Conservation (phyloP, 805 yeast species). For the Metschnikowia baotianmanensis region DNA sequence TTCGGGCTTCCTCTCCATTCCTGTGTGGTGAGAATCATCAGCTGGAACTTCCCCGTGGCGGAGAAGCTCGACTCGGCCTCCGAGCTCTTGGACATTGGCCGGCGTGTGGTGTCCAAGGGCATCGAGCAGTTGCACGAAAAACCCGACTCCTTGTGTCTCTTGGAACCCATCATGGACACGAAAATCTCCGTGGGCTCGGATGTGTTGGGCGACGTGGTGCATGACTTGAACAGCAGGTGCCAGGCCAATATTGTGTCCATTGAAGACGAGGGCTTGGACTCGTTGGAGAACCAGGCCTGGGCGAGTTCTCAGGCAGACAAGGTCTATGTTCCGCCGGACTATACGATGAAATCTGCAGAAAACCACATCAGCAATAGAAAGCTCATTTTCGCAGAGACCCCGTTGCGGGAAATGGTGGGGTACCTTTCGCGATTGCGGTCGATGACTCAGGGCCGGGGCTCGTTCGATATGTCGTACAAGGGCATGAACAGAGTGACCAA, state of each 20-base stretch:
- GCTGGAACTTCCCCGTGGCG: slow-evolving; percentile 56
- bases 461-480: slow-evolving; percentile 71
- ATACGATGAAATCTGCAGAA: slow-evolving; percentile 43
- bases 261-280: slow-evolving; percentile 54
- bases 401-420: slow-evolving; percentile 87
- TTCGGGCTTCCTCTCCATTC: slow-evolving; percentile 61
- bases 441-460: slow-evolving; percentile 85
- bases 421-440: slow-evolving; percentile 76
- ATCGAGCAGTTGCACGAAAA: slow-evolving; percentile 22
- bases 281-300: slow-evolving; percentile 40
- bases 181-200: slow-evolving; percentile 63
- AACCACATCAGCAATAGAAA: slow-evolving; percentile 42
- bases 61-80: slow-evolving; percentile 31
- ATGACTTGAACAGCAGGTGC: slow-evolving; percentile 77
- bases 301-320: slow-evolving; percentile 56
- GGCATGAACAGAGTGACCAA: slow-evolving; percentile 66
- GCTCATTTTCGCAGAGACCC: slow-evolving; percentile 73
- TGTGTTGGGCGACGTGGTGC: slow-evolving; percentile 78
- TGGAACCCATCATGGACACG: slow-evolving; percentile 89
- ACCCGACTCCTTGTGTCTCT: slow-evolving; percentile 43
- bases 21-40: slow-evolving; percentile 50
- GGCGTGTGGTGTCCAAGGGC: slow-evolving; percentile 32
- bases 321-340: slow-evolving; percentile 75
- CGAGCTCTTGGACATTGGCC: slow-evolving; percentile 43
- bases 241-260: slow-evolving; percentile 72